phyloP scores from a whole-genome alignment of 208 protist genomes.

The Herpetomonas samuelpessoai region DNA sequence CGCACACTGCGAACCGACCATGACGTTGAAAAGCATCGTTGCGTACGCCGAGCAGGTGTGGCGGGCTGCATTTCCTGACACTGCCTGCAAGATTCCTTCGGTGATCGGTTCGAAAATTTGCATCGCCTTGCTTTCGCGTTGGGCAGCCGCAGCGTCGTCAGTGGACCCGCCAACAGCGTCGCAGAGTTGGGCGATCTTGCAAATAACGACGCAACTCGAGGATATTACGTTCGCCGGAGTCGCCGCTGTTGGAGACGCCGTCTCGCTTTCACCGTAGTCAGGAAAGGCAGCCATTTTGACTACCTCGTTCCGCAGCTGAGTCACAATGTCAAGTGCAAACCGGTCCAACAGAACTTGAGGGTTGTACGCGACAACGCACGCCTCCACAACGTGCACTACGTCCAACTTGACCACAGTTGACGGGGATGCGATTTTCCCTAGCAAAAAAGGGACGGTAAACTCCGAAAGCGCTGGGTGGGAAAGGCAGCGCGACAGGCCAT shows the following conservation, averaged over 20 bases:
- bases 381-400: constrained; percentile 27
- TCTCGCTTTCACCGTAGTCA: constrained; percentile 17
- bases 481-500: constrained; percentile 40
- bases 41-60: constrained; percentile 50
- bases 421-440: constrained; percentile 62
- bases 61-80: constrained; percentile 7
- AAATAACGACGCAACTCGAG: constrained; percentile 27
- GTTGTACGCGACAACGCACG: constrained; percentile 25
- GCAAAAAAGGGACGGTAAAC: constrained; percentile 63
- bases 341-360: constrained; percentile 14
- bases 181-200: constrained; percentile 22
- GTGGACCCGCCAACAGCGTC: not conserved
- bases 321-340: constrained; percentile 27
- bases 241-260: constrained; percentile 8
- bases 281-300: constrained; percentile 44
- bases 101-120: constrained; percentile 32
- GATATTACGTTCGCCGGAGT: constrained; percentile 26
- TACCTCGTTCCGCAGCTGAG: constrained; percentile 61
- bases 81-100: constrained; percentile 25
- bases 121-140: constrained; percentile 11
- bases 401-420: constrained; percentile 71
- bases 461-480: constrained; percentile 38
- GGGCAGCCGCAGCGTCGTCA: too few relatives aligned
- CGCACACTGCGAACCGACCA: constrained; percentile 29
- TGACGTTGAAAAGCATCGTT: constrained; percentile 68